Base-by-base conservation (phyloP, 192 early-diverging fungal species). In the Podila clonocystis region DNA sequence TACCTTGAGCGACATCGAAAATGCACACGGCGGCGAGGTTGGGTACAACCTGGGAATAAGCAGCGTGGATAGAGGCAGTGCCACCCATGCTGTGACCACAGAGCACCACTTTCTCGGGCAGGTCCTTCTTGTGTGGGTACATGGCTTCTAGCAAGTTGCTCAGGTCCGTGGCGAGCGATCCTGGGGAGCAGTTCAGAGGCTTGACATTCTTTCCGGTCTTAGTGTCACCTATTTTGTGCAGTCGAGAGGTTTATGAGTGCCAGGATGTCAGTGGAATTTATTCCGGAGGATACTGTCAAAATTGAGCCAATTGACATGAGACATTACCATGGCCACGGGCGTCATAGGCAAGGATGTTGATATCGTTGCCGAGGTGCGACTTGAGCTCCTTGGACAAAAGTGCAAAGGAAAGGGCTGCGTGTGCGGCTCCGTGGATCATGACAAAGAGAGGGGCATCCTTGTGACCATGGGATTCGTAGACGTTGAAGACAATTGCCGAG, bases 1-100 rank as follows among this genome's bases (percentile, higher is more conserved):
- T 75, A 74, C 90, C 75, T 71, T 90, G 87, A 61, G 84, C 85
- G 34, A 90, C 86, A 59, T 91, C 90, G 11, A 91, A 82, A 5
- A 90, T 85, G 11, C 83, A 82, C n/a, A 91, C 41, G 3, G 87
- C 88, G 2, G 74, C 19, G 0, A 90, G 64, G 7, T 63, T 71
- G 7, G 59, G 50, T 0, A 90, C 38, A 52, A 80, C 26, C 15
- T 68, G 65, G 9, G 80, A 64, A 28, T 63, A 68, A 1, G 85
- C 90, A 9, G 70, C 83, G 30, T 89, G 82, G 0, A 80, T 82
- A 1, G 84, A 85, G 20, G 89, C 79, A 0, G 89, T 86, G 4
- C 90, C 90, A 20, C 90, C 90, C 88, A 91, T 88, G 65, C 90
- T 85, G 65, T 77, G 74, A 28, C 74, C 74, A 0, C 41, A 45